A percentile compares a stretch with the other conserved stretches of the same genome.
These are phyloP conservation scores for Jasminum sambac DNA, from an alignment of 257 asterid genomes.

Conservation along the genomic window DNA sequence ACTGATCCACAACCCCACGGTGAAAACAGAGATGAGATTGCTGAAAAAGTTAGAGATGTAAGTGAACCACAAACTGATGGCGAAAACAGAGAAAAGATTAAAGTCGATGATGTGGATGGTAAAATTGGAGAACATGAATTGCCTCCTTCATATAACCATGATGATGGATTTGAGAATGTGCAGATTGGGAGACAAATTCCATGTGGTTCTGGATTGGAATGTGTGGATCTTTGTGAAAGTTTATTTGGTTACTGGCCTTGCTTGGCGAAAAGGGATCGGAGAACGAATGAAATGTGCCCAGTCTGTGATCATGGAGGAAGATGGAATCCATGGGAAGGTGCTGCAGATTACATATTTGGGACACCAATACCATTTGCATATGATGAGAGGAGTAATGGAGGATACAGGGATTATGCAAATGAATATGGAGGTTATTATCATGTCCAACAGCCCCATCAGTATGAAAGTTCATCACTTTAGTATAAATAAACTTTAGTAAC, in stretches of 20 bases:
- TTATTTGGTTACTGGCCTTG: constrained; percentile 95
- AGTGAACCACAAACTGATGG: not conserved
- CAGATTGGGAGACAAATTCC: constrained; percentile 32
- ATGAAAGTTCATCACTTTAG: constrained; percentile 25
- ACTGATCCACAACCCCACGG: constrained; percentile 6
- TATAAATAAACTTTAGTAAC: too few species aligned
- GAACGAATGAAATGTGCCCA: constrained; percentile 21
- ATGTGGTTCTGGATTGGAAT: constrained; percentile 83
- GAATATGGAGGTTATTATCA: constrained; percentile 25
- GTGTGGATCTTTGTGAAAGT: constrained; percentile 69
- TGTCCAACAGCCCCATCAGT: constrained; percentile 16
- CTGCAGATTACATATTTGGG: constrained; percentile 85
- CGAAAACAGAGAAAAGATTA: constrained; percentile 26
- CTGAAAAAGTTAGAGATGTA: constrained; percentile 6
- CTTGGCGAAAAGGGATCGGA: constrained; percentile 42
- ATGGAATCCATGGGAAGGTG: constrained; percentile 57
- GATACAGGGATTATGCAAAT: constrained; percentile 3
- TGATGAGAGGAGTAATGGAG: constrained; percentile 25
- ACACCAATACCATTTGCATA: constrained; percentile 42
- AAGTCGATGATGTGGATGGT: not conserved
- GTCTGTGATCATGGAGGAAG: constrained; percentile 32
- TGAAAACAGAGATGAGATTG: constrained; percentile 26
- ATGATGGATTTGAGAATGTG: constrained; percentile 19
- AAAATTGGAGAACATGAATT: constrained; percentile 22
- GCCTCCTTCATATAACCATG: constrained; percentile 14